phyloP scores from a whole-genome alignment of 2,329 filamentous ascomycete species.

The Claviceps digitariae region DNA sequence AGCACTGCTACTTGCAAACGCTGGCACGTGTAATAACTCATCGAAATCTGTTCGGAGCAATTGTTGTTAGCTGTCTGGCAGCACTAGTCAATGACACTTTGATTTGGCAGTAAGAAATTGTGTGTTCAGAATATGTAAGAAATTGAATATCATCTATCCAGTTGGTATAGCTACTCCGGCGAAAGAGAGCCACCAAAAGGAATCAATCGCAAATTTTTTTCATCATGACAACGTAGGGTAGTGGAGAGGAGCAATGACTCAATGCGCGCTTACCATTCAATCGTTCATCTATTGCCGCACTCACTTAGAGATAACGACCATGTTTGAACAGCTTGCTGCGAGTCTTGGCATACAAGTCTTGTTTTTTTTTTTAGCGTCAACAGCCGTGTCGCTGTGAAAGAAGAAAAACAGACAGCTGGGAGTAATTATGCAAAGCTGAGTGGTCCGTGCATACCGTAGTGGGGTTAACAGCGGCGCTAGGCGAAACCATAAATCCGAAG shows the following conservation, averaged over 20 bases:
- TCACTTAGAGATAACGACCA: neutral
- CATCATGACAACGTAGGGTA: conserved; percentile 49
- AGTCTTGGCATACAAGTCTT: neutral
- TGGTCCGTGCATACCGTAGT: conserved; percentile 1
- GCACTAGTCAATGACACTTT: neutral
- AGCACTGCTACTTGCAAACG: too few species aligned
- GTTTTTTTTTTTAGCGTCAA: neutral
- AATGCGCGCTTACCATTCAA: neutral
- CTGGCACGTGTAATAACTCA: too few species aligned
- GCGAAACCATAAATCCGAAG: conserved; percentile 17
- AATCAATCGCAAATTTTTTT: conserved; percentile 98
- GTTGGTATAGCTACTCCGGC: conserved; percentile 78
- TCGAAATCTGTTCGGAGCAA: neutral
- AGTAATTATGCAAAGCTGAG: neutral
- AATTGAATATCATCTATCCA: conserved; percentile 69
- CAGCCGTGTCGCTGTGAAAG: too few species aligned
- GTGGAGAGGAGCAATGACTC: neutral
- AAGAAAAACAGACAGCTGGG: neutral
- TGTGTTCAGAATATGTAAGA: conserved; percentile 97
- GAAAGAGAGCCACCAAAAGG: conserved; percentile 65
- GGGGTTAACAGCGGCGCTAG: conserved; percentile 6
- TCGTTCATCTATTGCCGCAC: neutral
- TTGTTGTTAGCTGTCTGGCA: neutral
- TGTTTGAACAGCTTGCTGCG: neutral
- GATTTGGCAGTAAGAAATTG: conserved; percentile 8